phyloP scores from a whole-genome alignment of 2,329 filamentous ascomycete species.

The Beauveria varroae region DNA sequence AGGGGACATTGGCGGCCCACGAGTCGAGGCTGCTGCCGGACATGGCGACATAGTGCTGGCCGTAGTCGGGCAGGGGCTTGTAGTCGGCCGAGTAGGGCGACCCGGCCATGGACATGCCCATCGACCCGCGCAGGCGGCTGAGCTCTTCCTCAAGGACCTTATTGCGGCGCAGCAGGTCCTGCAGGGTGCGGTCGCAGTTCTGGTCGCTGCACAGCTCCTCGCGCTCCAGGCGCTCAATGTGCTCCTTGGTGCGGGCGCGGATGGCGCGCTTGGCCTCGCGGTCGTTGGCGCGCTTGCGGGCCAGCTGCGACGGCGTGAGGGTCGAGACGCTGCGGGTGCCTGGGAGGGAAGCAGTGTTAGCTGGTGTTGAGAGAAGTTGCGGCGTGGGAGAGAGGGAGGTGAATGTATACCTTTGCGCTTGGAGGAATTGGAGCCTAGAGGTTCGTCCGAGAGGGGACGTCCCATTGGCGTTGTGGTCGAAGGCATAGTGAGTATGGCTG shows the following conservation, averaged over 20 bases:
- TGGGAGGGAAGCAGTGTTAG: conserved; percentile 18
- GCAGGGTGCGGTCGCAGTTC: conserved; percentile 42
- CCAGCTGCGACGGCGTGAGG: conserved; percentile 79
- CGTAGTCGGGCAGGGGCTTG: conserved; percentile 35
- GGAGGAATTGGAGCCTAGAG: conserved; percentile 27
- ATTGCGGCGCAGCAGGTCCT: conserved; percentile 45
- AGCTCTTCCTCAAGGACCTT: conserved; percentile 48
- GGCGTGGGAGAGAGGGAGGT: too few relatives aligned
- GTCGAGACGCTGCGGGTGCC: conserved; percentile 74
- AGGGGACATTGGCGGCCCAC: conserved; percentile 38
- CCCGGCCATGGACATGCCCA: conserved; percentile 34
- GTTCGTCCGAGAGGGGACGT: conserved; percentile 36
- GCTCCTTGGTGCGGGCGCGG: conserved; percentile 75
- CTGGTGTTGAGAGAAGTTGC: background rate
- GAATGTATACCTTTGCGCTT: conserved; percentile 38
- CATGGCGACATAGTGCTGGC: conserved; percentile 26
- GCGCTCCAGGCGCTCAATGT: conserved; percentile 71
- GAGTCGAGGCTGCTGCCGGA: conserved; percentile 35
- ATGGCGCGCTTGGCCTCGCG: conserved; percentile 85
- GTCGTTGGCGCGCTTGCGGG: conserved; percentile 86
- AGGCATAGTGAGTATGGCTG: background rate
- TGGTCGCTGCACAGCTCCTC: conserved; percentile 56
- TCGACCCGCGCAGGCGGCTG: conserved; percentile 34
- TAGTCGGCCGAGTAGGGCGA: conserved; percentile 36
- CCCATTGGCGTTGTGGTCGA: conserved; percentile 23